Evolutionary conservation across 2,329 filamentous ascomycete species (phyloP).

Genomic region (Colletotrichum incanum): DNA sequence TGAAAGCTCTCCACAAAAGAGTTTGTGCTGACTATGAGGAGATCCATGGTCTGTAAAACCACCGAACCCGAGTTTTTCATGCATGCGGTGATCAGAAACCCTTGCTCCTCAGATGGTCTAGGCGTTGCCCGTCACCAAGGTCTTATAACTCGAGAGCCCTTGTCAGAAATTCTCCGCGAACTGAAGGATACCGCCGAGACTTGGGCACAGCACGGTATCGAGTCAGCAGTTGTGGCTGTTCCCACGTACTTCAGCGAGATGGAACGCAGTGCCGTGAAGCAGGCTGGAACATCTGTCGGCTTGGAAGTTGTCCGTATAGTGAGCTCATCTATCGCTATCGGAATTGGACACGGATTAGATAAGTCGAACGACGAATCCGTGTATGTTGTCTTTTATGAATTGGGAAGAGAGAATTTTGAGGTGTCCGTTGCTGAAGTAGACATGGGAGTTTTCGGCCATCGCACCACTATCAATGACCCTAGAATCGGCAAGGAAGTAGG

Average conservation of each 20-base stretch:
- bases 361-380: not conserved
- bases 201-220: not conserved
- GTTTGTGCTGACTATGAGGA: not conserved
- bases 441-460: not conserved
- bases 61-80: slow-evolving; percentile 16
- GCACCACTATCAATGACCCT: not conserved
- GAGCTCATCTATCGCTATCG: not conserved
- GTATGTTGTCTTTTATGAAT: not conserved
- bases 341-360: slow-evolving; percentile 1
- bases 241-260: not conserved
- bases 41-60: not conserved
- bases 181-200: not conserved
- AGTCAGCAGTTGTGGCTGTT: slow-evolving; percentile 1
- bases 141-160: not conserved
- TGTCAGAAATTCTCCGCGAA: not conserved
- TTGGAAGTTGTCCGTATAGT: slow-evolving; percentile 3
- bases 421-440: slow-evolving; percentile 11
- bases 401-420: slow-evolving; percentile 13
- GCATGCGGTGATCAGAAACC: not conserved
- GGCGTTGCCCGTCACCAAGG: not conserved
- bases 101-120: no score
- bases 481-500: not conserved
- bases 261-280: not conserved
- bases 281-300: not conserved
- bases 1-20: no score